Evolutionary conservation across 768 basidiomycete genomes (phyloP).

Genomic region (Tricholoma hemisulphureum): DNA sequence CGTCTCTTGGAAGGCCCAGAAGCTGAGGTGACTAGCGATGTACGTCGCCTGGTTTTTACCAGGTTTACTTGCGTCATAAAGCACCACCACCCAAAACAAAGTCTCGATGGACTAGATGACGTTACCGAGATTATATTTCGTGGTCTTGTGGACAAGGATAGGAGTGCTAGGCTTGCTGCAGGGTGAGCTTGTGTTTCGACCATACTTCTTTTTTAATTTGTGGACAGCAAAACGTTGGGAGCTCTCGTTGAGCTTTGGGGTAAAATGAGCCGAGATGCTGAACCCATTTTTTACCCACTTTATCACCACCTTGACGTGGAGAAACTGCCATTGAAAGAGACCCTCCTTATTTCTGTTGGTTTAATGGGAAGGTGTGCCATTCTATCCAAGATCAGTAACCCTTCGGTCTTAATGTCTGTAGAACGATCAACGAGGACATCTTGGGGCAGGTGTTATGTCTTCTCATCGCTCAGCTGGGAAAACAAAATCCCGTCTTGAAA

Average conservation of each 20-base stretch:
- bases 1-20: slow-evolving; percentile 47
- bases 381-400: not conserved
- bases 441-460: slow-evolving; percentile 60
- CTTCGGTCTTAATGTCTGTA: slow-evolving; percentile 21
- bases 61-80: slow-evolving; percentile 41
- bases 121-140: slow-evolving; percentile 40
- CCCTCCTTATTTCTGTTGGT: slow-evolving; percentile 60
- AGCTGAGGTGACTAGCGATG: slow-evolving; percentile 43
- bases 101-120: slow-evolving; percentile 29
- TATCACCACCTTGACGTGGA: slow-evolving; percentile 46
- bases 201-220: not conserved
- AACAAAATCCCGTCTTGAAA: slow-evolving; percentile 65
- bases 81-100: slow-evolving; percentile 38
- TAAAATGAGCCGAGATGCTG: slow-evolving; percentile 34
- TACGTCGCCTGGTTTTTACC: slow-evolving; percentile 44
- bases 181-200: slow-evolving; percentile 50
- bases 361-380: slow-evolving; percentile 47
- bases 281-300: slow-evolving; percentile 44
- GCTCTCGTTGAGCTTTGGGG: slow-evolving; percentile 41
- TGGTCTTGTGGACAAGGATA: slow-evolving; percentile 53
- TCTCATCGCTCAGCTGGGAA: slow-evolving; percentile 65
- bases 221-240: slow-evolving; percentile 45
- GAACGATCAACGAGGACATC: slow-evolving; percentile 48
- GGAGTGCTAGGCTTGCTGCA: slow-evolving; percentile 61
- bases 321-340: slow-evolving; percentile 57